Conservation (phyloP, 805 yeast species). For the Candida methanosorbosa region DNA sequence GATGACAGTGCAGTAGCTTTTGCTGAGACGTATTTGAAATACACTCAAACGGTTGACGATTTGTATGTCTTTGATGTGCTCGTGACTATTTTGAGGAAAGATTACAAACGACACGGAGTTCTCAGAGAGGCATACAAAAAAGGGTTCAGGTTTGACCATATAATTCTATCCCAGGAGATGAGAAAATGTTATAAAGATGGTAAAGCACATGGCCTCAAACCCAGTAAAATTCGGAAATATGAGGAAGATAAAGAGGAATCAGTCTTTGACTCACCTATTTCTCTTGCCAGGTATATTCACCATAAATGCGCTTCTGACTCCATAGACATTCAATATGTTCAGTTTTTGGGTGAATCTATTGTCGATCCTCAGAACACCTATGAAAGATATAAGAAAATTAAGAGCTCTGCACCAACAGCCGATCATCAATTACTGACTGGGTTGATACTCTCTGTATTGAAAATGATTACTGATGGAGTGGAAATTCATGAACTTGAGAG, state of each 20-base stretch:
- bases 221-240: not conserved
- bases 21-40: slow-evolving; percentile 10
- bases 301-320: slow-evolving; percentile 5
- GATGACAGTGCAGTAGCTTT: slow-evolving; percentile 8
- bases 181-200: slow-evolving; percentile 17
- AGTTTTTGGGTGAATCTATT: slow-evolving; percentile 25
- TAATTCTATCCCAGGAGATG: slow-evolving; percentile 15
- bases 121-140: slow-evolving; percentile 3
- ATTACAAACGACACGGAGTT: slow-evolving; percentile 6
- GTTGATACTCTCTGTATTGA: slow-evolving; percentile 40
- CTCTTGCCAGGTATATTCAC: slow-evolving; percentile 18
- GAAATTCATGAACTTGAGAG: not conserved
- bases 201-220: not conserved
- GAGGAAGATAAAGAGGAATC: not conserved
- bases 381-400: slow-evolving; percentile 15
- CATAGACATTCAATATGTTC: slow-evolving; percentile 13
- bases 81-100: slow-evolving; percentile 9
- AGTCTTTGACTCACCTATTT: slow-evolving; percentile 8
- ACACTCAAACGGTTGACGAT: not conserved
- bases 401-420: not conserved
- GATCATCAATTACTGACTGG: slow-evolving; percentile 27
- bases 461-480: slow-evolving; percentile 4
- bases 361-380: slow-evolving; percentile 22
- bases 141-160: slow-evolving; percentile 15
- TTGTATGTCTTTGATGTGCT: slow-evolving; percentile 16